Conservation (phyloP, 1,139 yeast species). For the Insectozyma bohioensis region DNA sequence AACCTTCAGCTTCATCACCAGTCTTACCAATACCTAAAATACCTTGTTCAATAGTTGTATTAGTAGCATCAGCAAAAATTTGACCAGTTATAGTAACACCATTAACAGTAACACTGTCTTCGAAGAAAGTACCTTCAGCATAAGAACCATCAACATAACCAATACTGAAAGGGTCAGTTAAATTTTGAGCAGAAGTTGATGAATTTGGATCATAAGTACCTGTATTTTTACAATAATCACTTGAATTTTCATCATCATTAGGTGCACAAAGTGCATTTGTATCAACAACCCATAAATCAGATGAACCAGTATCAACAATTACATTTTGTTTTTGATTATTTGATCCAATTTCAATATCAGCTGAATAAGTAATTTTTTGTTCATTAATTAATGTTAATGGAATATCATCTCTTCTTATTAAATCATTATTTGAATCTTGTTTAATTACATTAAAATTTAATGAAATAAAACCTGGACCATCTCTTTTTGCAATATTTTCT, state of each 20-base stretch:
- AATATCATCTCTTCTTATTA: conserved; percentile 7
- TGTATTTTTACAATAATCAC: conserved; percentile 1
- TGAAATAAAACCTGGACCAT: conserved; percentile 10
- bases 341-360: conserved; percentile 13
- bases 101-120: conserved; percentile 29
- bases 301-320: conserved; percentile 24
- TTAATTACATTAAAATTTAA: conserved; percentile 12
- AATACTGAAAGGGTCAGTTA: conserved; percentile 10
- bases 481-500: conserved; percentile 9
- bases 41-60: conserved; percentile 15
- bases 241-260: neutral
- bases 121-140: conserved; percentile 57
- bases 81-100: conserved; percentile 12
- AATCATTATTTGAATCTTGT: conserved; percentile 1
- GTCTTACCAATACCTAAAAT: conserved; percentile 22
- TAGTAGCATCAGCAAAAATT: conserved; percentile 19
- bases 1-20: conserved; percentile 13
- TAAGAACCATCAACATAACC: conserved; percentile 14
- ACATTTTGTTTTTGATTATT: conserved; percentile 14
- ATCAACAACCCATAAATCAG: conserved; percentile 28
- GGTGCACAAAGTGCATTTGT: conserved; percentile 8
- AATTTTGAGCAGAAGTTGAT: conserved; percentile 9
- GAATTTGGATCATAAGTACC: conserved; percentile 9
- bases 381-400: conserved; percentile 10
- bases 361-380: too few species aligned